Percentiles rank a stretch among this genome's conserved stretches.
These are phyloP conservation scores for Xylaria castorea DNA, from an alignment of 495 filamentous ascomycete genomes.

Conservation along the genomic window DNA sequence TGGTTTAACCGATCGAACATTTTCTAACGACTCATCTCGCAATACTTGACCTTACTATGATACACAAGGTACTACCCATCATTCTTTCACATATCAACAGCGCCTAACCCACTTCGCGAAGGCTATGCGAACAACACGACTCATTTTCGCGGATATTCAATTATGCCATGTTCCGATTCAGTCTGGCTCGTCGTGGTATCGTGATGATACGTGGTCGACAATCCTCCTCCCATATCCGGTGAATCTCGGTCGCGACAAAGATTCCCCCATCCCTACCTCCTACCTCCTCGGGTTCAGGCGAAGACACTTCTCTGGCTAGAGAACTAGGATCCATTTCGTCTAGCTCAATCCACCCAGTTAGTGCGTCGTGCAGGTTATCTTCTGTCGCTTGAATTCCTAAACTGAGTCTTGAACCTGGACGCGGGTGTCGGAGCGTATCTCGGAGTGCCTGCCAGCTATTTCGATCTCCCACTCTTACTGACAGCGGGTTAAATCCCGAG, in stretches of 20 bases:
- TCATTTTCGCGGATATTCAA: background rate
- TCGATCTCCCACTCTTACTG: background rate
- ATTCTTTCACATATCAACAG: background rate
- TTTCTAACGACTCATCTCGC: background rate
- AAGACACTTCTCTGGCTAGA: background rate
- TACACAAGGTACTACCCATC: slow-evolving; percentile 14
- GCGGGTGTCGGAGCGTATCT: background rate
- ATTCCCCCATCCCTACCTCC: slow-evolving; percentile 7
- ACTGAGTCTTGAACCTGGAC: background rate
- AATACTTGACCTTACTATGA: background rate
- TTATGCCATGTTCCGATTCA: background rate
- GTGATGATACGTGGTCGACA: slow-evolving; percentile 20
- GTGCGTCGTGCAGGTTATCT: background rate
- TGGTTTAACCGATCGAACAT: background rate
- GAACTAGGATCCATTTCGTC: background rate
- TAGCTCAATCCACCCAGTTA: slow-evolving; percentile 17
- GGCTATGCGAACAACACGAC: background rate
- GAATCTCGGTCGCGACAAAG: slow-evolving; percentile 13
- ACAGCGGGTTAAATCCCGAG: background rate
- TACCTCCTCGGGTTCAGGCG: slow-evolving; percentile 9
- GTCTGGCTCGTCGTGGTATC: slow-evolving; percentile 10
- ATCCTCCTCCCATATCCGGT: background rate
- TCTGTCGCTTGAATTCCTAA: background rate
- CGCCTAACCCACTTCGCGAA: background rate
- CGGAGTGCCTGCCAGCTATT: slow-evolving; percentile 1